Conservation (phyloP, 2,329 filamentous ascomycete genomes). For the Epichloe sibirici region DNA sequence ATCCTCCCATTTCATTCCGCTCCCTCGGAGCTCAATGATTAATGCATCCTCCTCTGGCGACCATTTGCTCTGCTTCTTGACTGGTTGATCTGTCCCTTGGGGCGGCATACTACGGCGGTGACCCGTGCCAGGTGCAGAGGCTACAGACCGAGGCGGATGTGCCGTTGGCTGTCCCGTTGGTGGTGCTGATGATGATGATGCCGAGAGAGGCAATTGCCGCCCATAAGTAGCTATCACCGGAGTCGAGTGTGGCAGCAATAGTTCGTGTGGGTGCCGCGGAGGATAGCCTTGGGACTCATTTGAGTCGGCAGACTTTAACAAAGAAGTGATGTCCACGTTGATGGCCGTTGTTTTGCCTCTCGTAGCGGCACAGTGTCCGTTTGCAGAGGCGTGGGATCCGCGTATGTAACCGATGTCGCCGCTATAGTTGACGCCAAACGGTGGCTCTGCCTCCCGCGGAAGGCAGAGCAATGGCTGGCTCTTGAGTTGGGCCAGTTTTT, state of each 20-base stretch:
- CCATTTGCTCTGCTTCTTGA: slow-evolving; percentile 96
- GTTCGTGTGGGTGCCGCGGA: slow-evolving; percentile 14
- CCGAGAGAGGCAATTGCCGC: slow-evolving; percentile 10
- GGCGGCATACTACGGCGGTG: slow-evolving; percentile 25
- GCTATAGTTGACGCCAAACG: slow-evolving; percentile 18
- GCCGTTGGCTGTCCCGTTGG: not conserved
- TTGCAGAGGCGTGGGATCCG: slow-evolving; percentile 17
- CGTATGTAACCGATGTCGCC: slow-evolving; percentile 17
- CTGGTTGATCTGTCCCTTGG: slow-evolving; percentile 52
- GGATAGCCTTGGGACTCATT: slow-evolving; percentile 51
- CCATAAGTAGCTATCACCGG: slow-evolving; percentile 9
- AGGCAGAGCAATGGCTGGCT: slow-evolving; percentile 29
- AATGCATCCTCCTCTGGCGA: slow-evolving; percentile 84
- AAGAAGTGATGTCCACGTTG: slow-evolving; percentile 91
- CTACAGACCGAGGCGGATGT: slow-evolving; percentile 13
- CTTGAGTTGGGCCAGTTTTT: slow-evolving; percentile 30
- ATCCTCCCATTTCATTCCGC: slow-evolving; percentile 97
- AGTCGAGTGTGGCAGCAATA: slow-evolving; percentile 11
- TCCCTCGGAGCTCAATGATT: slow-evolving; percentile 81
- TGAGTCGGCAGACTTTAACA: slow-evolving; percentile 67
- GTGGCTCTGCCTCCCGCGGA: slow-evolving; percentile 25
- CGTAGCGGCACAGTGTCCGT: slow-evolving; percentile 15
- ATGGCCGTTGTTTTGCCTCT: slow-evolving; percentile 30
- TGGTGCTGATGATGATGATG: not conserved
- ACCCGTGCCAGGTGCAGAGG: slow-evolving; percentile 19